These are phyloP conservation scores for Physcia stellaris DNA, from an alignment of 495 filamentous ascomycete species.

Conservation along the genomic window DNA sequence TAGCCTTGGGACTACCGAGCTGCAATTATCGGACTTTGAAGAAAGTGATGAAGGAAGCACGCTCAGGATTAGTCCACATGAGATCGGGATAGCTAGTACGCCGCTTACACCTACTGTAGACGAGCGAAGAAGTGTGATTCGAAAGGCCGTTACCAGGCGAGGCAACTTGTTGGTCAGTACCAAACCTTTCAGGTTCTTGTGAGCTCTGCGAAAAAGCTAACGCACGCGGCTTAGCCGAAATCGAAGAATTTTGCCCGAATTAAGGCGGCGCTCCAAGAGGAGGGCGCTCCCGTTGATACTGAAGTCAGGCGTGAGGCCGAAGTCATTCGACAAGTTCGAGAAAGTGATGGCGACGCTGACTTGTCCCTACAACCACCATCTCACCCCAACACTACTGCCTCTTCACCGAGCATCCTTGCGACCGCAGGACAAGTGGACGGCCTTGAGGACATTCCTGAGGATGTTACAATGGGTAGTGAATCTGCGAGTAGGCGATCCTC, in stretches of 20 bases:
- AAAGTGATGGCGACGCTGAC: constrained; percentile 41
- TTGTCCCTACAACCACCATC: constrained; percentile 24
- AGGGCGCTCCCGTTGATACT: constrained; percentile 71
- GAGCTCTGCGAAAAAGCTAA: constrained; percentile 6
- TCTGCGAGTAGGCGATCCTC: constrained; percentile 26
- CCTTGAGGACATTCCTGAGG: constrained; percentile 45
- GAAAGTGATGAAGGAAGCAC: constrained; percentile 62
- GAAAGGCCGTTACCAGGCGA: constrained; percentile 64
- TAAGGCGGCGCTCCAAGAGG: constrained; percentile 75
- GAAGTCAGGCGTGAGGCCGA: constrained; percentile 88
- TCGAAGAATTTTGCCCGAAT: constrained; percentile 90
- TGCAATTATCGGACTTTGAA: constrained; percentile 67
- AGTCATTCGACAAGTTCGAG: constrained; percentile 84
- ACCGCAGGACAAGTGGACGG: constrained; percentile 24
- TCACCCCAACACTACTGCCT: constrained; percentile 36
- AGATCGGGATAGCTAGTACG: constrained; percentile 8
- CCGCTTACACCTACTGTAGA: constrained; percentile 20
- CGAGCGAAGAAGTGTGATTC: constrained; percentile 29
- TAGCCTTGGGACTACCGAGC: constrained; percentile 70
- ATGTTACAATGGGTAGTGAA: constrained; percentile 45
- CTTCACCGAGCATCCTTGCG: constrained; percentile 20
- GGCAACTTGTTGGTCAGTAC: constrained; percentile 71
- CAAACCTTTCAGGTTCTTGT: background rate
- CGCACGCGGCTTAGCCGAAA: constrained; percentile 49
- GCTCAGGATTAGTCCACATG: constrained; percentile 17